A percentile compares a stretch with the other conserved stretches of the same genome.
These are phyloP conservation scores for Gorgonomyces haynaldii DNA, from an alignment of 192 early-diverging fungal species.

Conservation along the genomic window DNA sequence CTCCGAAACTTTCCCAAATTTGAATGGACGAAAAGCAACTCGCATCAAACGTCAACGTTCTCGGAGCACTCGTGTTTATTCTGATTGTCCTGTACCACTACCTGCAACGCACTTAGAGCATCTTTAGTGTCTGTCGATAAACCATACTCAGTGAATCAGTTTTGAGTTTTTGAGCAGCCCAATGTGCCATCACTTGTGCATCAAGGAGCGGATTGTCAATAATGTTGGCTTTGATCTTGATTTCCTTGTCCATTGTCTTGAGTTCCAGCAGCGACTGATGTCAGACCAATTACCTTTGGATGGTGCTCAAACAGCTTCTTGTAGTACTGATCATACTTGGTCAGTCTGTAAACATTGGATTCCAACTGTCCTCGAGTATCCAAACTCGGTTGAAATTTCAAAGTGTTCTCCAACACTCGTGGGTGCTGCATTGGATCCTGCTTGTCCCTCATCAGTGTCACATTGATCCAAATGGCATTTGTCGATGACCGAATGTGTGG, in stretches of 20 bases:
- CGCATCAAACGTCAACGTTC: conserved; percentile 33
- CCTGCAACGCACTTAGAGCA: conserved; percentile 19
- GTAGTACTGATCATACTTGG: too few relatives aligned
- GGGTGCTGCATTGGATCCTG: conserved; percentile 10
- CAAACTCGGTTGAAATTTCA: too few relatives aligned
- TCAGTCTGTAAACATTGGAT: too few relatives aligned
- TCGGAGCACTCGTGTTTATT: conserved; percentile 38
- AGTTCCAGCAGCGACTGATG: too few relatives aligned
- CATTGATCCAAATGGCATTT: conserved; percentile 39
- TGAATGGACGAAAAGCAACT: conserved; percentile 43
- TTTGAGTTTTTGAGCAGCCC: not conserved
- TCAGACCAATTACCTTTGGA: too few relatives aligned
- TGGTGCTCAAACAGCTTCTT: too few relatives aligned
- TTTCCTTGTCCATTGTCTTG: not conserved
- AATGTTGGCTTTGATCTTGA: not conserved
- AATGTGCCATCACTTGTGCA: not conserved
- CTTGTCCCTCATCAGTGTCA: conserved; percentile 18
- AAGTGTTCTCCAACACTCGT: not conserved
- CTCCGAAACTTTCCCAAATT: too few relatives aligned
- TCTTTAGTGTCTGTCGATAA: too few relatives aligned
- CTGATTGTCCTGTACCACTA: conserved; percentile 47
- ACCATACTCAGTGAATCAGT: too few relatives aligned
- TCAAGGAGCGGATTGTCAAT: not conserved
- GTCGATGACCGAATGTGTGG: conserved; percentile 42
- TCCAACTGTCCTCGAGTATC: too few relatives aligned